Evolutionary conservation across 2,329 filamentous ascomycete genomes (phyloP).

Genomic region (Penicillium palitans): DNA sequence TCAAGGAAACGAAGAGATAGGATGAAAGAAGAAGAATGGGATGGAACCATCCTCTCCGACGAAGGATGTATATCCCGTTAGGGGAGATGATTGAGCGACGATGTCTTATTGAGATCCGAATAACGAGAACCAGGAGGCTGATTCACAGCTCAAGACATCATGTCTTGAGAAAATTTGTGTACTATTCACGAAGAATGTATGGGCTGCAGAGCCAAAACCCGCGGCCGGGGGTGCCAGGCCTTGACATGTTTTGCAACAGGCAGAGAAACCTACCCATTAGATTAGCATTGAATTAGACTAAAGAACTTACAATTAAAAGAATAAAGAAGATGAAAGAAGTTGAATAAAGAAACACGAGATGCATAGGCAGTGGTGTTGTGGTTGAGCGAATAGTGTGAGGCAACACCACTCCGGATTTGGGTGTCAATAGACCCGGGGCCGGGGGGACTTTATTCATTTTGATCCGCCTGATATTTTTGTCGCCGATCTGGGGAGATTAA

Average conservation of each 20-base stretch:
- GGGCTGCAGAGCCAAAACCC: constrained; percentile 11
- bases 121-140: constrained; percentile 9
- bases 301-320: background rate
- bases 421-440: constrained; percentile 26
- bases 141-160: constrained; percentile 8
- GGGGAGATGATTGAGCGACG: background rate
- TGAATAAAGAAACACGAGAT: constrained; percentile 4
- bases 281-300: background rate
- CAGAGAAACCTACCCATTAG: constrained; percentile 9
- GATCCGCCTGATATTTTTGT: background rate
- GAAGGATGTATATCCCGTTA: background rate
- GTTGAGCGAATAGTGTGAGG: constrained; percentile 8
- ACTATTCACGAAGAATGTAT: constrained; percentile 7
- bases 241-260: constrained; percentile 3
- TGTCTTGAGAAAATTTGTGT: background rate
- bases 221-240: background rate
- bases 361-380: background rate
- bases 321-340: background rate
- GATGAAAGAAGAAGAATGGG: background rate
- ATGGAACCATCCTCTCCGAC: background rate
- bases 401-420: constrained; percentile 20
- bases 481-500: background rate
- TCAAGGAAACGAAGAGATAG: background rate
- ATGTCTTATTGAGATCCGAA: constrained; percentile 9
- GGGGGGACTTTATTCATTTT: constrained; percentile 8